These are phyloP conservation scores for Aspergillus cejpii DNA, from an alignment of 2,329 filamentous ascomycete genomes.

Conservation along the genomic window DNA sequence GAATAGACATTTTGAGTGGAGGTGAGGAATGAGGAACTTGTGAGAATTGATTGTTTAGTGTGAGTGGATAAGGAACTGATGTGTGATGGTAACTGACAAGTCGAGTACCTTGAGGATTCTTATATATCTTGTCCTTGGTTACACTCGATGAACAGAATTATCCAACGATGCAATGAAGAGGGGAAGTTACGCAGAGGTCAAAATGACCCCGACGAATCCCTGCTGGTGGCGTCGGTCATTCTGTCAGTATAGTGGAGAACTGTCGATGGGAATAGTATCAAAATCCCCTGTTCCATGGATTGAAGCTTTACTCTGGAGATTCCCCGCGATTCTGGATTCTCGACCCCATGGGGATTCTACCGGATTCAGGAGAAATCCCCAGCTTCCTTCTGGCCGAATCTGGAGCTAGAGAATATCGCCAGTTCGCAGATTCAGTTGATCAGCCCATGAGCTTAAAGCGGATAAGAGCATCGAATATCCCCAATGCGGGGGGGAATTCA, in stretches of 20 bases:
- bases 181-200: too few species aligned
- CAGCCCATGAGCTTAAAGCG: not conserved
- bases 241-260: too few species aligned
- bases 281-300: not conserved
- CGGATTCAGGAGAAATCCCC: too few species aligned
- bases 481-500: not conserved
- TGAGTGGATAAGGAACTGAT: not conserved
- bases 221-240: too few species aligned
- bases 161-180: too few species aligned
- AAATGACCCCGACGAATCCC: too few species aligned
- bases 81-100: not conserved
- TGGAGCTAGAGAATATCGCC: not conserved
- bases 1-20: conserved; percentile 46
- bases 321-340: not conserved
- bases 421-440: too few species aligned
- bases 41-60: not conserved
- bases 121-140: not conserved
- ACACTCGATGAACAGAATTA: too few species aligned
- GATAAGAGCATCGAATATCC: not conserved
- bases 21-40: not conserved
- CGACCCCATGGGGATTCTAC: not conserved
- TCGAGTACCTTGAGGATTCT: not conserved
- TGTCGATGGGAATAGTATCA: too few species aligned
- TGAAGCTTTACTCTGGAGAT: not conserved
- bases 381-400: not conserved